Percentiles rank a stretch among this genome's conserved stretches.
Evolutionary conservation across 106 monocot genomes (phyloP).

Genomic region (Gastrodia elata): DNA sequence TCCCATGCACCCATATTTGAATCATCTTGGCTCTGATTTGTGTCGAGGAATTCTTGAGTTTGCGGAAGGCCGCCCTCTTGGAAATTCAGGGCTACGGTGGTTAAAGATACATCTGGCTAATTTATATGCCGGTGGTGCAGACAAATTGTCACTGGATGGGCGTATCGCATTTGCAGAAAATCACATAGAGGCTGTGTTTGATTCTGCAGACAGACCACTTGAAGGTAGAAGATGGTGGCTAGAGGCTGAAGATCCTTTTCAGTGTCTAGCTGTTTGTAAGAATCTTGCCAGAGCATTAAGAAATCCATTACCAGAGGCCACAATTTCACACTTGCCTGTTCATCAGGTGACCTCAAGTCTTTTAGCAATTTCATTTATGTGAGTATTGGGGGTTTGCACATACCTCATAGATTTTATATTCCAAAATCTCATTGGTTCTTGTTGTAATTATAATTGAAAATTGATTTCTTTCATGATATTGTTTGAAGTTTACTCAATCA

Average conservation of each 20-base stretch:
- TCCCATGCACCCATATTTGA: constrained; percentile 90
- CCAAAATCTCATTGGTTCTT: background rate
- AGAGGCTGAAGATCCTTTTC: constrained; percentile 82
- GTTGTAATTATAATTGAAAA: background rate
- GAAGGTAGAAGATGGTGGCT: constrained; percentile 88
- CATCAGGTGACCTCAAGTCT: constrained; percentile 47
- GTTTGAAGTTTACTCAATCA: background rate
- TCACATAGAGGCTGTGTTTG: constrained; percentile 76
- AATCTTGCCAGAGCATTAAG: constrained; percentile 80
- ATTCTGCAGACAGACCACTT: constrained; percentile 83
- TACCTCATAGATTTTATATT: background rate
- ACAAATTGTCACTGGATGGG: constrained; percentile 79
- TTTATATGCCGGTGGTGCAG: constrained; percentile 80
- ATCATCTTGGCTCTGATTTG: constrained; percentile 85
- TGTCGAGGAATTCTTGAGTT: constrained; percentile 84
- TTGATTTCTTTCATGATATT: background rate
- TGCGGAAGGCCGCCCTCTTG: constrained; percentile 64
- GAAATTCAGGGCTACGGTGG: constrained; percentile 68
- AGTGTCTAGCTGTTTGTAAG: constrained; percentile 87
- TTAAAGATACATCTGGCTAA: constrained; percentile 91
- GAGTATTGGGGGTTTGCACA: background rate
- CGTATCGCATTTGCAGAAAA: constrained; percentile 66
- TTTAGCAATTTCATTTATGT: background rate
- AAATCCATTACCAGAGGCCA: constrained; percentile 58
- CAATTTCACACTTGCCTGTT: constrained; percentile 71